A percentile compares a stretch with the other conserved stretches of the same genome.
Evolutionary conservation across 2,329 filamentous ascomycete genomes (phyloP).

Genomic region (Apiospora hydei): DNA sequence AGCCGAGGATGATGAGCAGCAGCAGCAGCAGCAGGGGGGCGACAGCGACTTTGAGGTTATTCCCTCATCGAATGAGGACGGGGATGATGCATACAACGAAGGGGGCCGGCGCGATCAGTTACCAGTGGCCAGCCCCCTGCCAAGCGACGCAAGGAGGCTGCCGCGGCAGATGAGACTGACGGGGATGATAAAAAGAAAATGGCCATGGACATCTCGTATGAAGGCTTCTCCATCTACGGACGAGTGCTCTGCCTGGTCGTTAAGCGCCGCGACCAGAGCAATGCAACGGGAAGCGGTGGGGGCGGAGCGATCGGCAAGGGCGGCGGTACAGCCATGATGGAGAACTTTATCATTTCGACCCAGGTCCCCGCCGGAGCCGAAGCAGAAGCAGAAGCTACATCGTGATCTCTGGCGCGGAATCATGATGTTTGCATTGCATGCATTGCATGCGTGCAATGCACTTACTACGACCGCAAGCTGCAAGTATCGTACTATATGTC

Average conservation of each 20-base stretch:
- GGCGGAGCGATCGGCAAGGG: constrained; percentile 37
- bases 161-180: constrained; percentile 40
- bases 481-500: constrained; percentile 1
- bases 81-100: constrained; percentile 26
- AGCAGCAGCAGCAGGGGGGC: constrained; percentile 36
- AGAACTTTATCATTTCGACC: constrained; percentile 85
- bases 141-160: constrained; percentile 54
- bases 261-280: constrained; percentile 68
- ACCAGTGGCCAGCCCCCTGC: constrained; percentile 48
- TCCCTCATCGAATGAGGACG: constrained; percentile 44
- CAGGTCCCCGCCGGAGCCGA: constrained; percentile 60
- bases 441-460: neutral
- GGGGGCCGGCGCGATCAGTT: constrained; percentile 38
- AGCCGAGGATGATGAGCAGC: constrained; percentile 29
- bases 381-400: constrained; percentile 20
- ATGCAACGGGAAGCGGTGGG: constrained; percentile 40
- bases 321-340: constrained; percentile 74
- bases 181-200: constrained; percentile 89
- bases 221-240: constrained; percentile 95
- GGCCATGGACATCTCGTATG: constrained; percentile 84
- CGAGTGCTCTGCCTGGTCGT: constrained; percentile 91
- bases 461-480: neutral
- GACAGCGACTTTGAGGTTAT: constrained; percentile 44
- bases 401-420: constrained; percentile 1
- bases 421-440: neutral